phyloP scores from a whole-genome alignment of 148 eudicot species.

The Selenicereus undatus region DNA sequence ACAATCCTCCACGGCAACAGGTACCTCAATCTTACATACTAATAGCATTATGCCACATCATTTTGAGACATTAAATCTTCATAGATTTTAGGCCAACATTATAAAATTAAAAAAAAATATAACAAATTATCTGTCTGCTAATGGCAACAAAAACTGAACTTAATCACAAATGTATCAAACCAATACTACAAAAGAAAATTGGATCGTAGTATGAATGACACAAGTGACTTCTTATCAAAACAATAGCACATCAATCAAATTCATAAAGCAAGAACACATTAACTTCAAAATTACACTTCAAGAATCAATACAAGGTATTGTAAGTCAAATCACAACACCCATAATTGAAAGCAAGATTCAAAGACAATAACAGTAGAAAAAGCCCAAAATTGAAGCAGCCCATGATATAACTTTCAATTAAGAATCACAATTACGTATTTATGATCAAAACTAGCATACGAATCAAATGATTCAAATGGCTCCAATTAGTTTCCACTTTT shows the following conservation, averaged over 20 bases:
- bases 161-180: neutral
- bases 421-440: neutral
- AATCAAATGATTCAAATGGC: neutral
- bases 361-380: neutral
- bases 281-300: neutral
- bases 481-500: neutral
- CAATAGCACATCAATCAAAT: neutral
- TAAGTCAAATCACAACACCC: conserved; percentile 11
- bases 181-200: no score
- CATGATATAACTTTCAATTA: neutral
- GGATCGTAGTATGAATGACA: neutral
- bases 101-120: neutral
- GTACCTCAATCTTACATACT: neutral
- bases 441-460: neutral
- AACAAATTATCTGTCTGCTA: neutral
- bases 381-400: conserved; percentile 1
- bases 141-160: neutral
- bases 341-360: neutral
- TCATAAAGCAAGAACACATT: neutral
- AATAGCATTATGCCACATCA: neutral
- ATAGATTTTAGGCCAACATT: neutral
- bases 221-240: neutral
- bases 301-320: neutral
- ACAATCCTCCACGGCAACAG: neutral
- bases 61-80: neutral